Base-by-base conservation (phyloP, 2,329 filamentous ascomycete genomes). In the Tolypocladium pustulatum region DNA sequence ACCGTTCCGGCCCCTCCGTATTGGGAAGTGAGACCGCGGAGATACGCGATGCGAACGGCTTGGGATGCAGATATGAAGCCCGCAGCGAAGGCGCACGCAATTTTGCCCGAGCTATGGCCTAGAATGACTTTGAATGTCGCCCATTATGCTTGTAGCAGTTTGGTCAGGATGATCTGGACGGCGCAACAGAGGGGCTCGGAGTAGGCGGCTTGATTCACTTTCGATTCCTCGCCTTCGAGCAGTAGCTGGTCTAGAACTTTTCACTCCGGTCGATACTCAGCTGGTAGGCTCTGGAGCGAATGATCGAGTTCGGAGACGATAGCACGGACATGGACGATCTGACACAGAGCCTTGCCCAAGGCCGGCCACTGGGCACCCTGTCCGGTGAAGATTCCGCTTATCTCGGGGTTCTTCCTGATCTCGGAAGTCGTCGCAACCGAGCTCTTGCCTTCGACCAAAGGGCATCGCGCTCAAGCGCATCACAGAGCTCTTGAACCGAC, bases 101-200 rank as follows among this genome's bases (percentile, higher is more conserved):
- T 75, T 60, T 77, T 75, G 1, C 75, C 75, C 5, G 66, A 69
- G 0, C 72, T 75, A 60, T 78, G 75, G 4, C 75, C 75, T n/a
- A n/a, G n/a, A 7, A 74, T 68, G 2, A 72, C 70, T 20, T 61
- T 46, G 0, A 71, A 69, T 2, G 41, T 49, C 25, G 77, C 61
- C 8, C 70, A 68, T 55, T 65, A 67, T 6, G 60, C 59, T 1
- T 54, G 53, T 4, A 78, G 66, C 0, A 76, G 65, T 7, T 76
- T 69, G 0, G 76, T 69, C 1, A 80, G 63, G 0, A 65, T 74
- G 13, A 80, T 63, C 61, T 80, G 78, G 17, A 72, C 58, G 2
- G 66, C 65, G 6, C 71, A 73, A 57, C 69, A 74, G 3, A 71
- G 38, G 1, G 74, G 66, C 58, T 76, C 72, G 0, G 61, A 60